These are phyloP conservation scores for Brassica juncea DNA, from an alignment of 345 rosid genomes.

Conservation along the genomic window DNA sequence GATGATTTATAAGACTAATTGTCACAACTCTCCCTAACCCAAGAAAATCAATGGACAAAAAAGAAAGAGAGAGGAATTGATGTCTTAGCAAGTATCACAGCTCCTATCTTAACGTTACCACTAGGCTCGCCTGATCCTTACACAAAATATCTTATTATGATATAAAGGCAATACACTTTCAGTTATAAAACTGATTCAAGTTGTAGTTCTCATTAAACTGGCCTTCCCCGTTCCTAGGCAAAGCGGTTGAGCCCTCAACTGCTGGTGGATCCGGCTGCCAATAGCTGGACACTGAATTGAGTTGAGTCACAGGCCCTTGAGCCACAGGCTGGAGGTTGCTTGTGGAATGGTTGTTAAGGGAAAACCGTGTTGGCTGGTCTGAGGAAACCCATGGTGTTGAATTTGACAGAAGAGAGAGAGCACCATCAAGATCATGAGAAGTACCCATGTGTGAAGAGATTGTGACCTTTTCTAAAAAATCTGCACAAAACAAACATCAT, in stretches of 20 bases:
- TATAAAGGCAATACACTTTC: constrained; percentile 21
- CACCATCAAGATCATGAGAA: constrained; percentile 75
- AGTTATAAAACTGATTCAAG: constrained; percentile 49
- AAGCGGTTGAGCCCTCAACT: constrained; percentile 35
- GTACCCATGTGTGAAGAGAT: constrained; percentile 56
- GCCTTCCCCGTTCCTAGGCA: constrained; percentile 36
- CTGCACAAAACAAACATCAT: neutral
- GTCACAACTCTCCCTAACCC: neutral
- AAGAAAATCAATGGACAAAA: constrained; percentile 2
- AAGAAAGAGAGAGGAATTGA: neutral
- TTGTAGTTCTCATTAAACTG: constrained; percentile 50
- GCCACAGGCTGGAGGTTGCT: constrained; percentile 40
- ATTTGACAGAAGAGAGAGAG: constrained; percentile 99
- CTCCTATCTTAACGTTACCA: neutral
- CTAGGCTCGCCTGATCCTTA: constrained; percentile 7
- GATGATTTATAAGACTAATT: neutral
- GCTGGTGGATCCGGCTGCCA: constrained; percentile 47
- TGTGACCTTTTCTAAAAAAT: constrained; percentile 49
- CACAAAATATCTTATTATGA: constrained; percentile 13
- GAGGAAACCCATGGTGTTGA: constrained; percentile 57
- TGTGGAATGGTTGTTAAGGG: constrained; percentile 45
- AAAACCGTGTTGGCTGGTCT: constrained; percentile 50
- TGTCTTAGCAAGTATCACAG: constrained; percentile 15
- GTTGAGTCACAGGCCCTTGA: constrained; percentile 37
- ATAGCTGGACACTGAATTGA: constrained; percentile 41